Evolutionary conservation across 495 filamentous ascomycete species (phyloP).

Genomic region (Chaetomium tenue): DNA sequence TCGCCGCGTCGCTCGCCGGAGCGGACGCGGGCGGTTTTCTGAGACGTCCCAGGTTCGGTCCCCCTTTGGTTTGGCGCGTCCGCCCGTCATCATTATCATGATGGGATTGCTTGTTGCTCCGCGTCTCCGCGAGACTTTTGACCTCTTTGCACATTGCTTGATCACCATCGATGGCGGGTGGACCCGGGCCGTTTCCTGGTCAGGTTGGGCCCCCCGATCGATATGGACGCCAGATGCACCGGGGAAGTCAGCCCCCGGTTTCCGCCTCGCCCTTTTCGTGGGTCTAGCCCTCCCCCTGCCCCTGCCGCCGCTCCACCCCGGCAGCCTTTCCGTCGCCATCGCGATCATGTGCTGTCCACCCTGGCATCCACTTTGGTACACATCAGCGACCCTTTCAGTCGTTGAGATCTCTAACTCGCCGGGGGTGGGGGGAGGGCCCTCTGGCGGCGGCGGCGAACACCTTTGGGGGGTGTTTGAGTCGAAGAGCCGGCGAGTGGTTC

Average conservation of each 20-base stretch:
- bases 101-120: not conserved
- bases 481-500: not conserved
- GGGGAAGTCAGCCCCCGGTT: slow-evolving; percentile 20
- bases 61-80: slow-evolving; percentile 6
- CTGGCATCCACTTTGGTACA: not conserved
- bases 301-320: slow-evolving; percentile 5
- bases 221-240: slow-evolving; percentile 12
- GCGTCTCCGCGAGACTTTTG: not conserved
- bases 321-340: slow-evolving; percentile 3
- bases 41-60: not conserved
- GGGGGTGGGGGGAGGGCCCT: not conserved
- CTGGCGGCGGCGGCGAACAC: not conserved
- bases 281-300: not conserved
- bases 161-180: slow-evolving; percentile 1
- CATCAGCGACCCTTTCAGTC: not conserved
- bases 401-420: not conserved
- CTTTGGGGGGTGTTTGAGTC: not conserved
- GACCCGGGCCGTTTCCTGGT: slow-evolving; percentile 20
- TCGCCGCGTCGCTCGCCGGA: no score
- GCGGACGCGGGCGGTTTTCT: not conserved
- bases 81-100: not conserved
- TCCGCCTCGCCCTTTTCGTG: slow-evolving; percentile 11
- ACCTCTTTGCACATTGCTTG: not conserved
- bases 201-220: slow-evolving; percentile 14
- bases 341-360: not conserved